A percentile compares a stretch with the other conserved stretches of the same genome.
Evolutionary conservation across 2,329 filamentous ascomycete species (phyloP).

Genomic region (Talaromyces funiculosus): DNA sequence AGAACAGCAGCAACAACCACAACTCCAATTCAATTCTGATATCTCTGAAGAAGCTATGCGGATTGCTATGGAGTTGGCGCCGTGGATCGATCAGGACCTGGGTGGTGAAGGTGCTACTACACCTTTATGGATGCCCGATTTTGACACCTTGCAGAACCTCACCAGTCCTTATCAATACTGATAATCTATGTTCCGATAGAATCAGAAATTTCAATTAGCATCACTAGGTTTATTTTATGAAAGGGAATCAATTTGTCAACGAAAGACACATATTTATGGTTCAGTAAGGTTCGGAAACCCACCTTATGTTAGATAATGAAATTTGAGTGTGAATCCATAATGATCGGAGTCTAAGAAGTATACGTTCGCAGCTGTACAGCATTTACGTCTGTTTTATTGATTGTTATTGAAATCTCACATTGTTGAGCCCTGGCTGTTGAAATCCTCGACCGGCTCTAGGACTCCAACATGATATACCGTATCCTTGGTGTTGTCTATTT

Average conservation of each 20-base stretch:
- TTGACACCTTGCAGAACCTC: slow-evolving; percentile 31
- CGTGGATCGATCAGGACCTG: slow-evolving; percentile 36
- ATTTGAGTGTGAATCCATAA: too few species aligned
- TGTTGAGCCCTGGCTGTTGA: not conserved
- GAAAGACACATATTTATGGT: too few species aligned
- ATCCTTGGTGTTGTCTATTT: not conserved
- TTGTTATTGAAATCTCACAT: not conserved
- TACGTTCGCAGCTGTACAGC: too few species aligned
- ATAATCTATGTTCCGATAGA: not conserved
- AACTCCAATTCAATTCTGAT: slow-evolving; percentile 7
- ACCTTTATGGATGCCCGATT: slow-evolving; percentile 37
- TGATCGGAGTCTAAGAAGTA: too few species aligned
- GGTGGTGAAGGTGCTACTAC: slow-evolving; percentile 8
- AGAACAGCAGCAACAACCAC: slow-evolving; percentile 1
- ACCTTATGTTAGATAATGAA: too few species aligned
- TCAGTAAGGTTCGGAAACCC: too few species aligned
- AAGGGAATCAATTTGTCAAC: too few species aligned
- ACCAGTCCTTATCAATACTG: slow-evolving; percentile 11
- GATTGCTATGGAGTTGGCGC: slow-evolving; percentile 35
- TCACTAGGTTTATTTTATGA: too few species aligned
- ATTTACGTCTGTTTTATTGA: too few species aligned
- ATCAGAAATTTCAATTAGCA: too few species aligned
- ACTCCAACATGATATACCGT: not conserved
- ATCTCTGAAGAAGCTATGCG: slow-evolving; percentile 31
- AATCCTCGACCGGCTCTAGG: not conserved